phyloP scores from a whole-genome alignment of 1,139 yeast genomes.

The Komagataea norvegica region DNA sequence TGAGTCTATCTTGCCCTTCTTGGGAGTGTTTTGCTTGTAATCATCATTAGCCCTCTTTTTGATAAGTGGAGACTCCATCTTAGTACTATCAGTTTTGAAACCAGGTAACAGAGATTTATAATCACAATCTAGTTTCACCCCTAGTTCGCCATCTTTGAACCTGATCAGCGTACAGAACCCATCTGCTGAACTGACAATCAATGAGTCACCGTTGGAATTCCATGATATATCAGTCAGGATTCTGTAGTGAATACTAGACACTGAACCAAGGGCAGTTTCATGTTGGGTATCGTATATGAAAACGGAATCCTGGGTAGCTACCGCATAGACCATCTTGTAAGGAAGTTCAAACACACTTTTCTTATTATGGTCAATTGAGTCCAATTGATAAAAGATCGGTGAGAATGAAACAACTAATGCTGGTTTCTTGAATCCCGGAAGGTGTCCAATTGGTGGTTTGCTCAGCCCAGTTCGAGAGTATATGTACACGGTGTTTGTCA shows the following conservation, averaged over 20 bases:
- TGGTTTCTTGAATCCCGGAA: slow-evolving; percentile 79
- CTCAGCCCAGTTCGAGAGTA: slow-evolving; percentile 67
- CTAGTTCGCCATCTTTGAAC: slow-evolving; percentile 51
- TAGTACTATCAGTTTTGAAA: slow-evolving; percentile 4
- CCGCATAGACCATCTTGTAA: slow-evolving; percentile 82
- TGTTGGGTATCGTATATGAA: slow-evolving; percentile 75
- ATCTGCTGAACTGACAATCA: slow-evolving; percentile 84
- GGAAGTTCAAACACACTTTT: slow-evolving; percentile 43
- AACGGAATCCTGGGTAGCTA: slow-evolving; percentile 90
- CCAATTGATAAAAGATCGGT: slow-evolving; percentile 53
- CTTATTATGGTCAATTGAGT: slow-evolving; percentile 18
- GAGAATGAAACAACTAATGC: slow-evolving; percentile 79
- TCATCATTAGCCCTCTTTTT: slow-evolving; percentile 8
- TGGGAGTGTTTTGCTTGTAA: slow-evolving; percentile 4
- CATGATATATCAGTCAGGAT: slow-evolving; percentile 85
- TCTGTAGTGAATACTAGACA: slow-evolving; percentile 79
- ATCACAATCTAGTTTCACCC: slow-evolving; percentile 31
- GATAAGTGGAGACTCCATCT: slow-evolving; percentile 6
- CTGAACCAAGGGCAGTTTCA: slow-evolving; percentile 63
- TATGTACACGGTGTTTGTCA: slow-evolving; percentile 66
- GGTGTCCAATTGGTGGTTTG: slow-evolving; percentile 65
- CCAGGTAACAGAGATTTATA: slow-evolving; percentile 18
- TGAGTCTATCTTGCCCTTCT: slow-evolving; percentile 2
- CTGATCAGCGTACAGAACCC: slow-evolving; percentile 78
- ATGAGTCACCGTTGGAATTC: slow-evolving; percentile 69